Evolutionary conservation across 2,329 filamentous ascomycete species (phyloP).

Genomic region (Cercospora beticola): DNA sequence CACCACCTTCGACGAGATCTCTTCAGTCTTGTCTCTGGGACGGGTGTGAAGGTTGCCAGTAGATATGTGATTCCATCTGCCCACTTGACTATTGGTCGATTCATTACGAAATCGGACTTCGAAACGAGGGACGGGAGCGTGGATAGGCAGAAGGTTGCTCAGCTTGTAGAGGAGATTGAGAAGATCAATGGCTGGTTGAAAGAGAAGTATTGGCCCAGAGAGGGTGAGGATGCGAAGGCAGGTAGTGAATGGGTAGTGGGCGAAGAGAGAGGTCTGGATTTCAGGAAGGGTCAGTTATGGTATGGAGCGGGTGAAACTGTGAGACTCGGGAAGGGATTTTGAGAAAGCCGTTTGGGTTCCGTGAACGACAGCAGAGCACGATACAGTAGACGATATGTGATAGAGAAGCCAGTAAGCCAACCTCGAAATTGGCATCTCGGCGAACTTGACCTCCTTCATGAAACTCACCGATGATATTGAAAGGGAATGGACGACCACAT

Average conservation of each 20-base stretch:
- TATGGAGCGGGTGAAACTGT: conserved; percentile 76
- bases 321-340: conserved; percentile 52
- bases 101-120: conserved; percentile 66
- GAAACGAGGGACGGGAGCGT: conserved; percentile 42
- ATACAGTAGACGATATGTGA: background rate
- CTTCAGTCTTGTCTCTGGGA: conserved; percentile 58
- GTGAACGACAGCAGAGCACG: background rate
- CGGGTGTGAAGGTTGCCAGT: conserved; percentile 69
- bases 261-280: conserved; percentile 76
- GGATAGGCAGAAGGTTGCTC: conserved; percentile 57
- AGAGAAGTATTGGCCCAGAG: conserved; percentile 65
- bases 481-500: background rate
- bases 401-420: background rate
- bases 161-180: conserved; percentile 70
- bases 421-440: background rate
- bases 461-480: background rate
- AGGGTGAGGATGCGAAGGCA: conserved; percentile 43
- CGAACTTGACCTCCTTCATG: background rate
- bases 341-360: background rate
- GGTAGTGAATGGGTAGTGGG: conserved; percentile 83
- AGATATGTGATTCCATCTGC: conserved; percentile 87
- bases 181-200: conserved; percentile 74
- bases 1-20: conserved; percentile 85
- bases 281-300: conserved; percentile 74
- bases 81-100: conserved; percentile 84